Base-by-base conservation (phyloP, 1,139 yeast species). In the Insectozyma bohioensis region DNA sequence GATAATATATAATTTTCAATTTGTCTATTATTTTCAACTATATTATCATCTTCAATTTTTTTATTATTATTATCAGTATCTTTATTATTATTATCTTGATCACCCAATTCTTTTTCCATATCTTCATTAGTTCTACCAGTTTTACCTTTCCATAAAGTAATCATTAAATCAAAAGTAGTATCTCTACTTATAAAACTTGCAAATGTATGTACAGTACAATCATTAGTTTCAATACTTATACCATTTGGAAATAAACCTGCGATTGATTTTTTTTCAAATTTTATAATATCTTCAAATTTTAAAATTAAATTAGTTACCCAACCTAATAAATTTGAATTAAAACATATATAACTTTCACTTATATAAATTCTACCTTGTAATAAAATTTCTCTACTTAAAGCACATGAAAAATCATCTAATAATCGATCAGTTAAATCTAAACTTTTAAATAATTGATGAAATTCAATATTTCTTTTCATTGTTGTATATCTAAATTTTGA, bases 221-320 rank as follows among this genome's bases (percentile, higher is more conserved):
- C 83, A 7, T 63, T 67, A 2, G 95, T 83, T 42, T 80, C 82
- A n/a, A 88, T 67, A 9, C 75, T 67, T 12, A 90, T 85, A 2
- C 95, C 97, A 55, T 90, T 90, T 11, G 97, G 96, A 52, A 92
- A 87, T 20, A 92, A 64, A 0, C 95, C 95, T 1, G 88, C 96
- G 0, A 96, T 87, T 26, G 79, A 72, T 42, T 79, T 80, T 58
- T 86, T 85, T 47, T 88, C 96, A 46, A 92, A 72, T 16, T 75
- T 69, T 4, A 76, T 67, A 26, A 92, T 78, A 37, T 88, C 95
- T 30, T 72, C 75, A 48, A 83, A 75, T 2, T 86, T 80, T 19
- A 92, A 74, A 5, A 84, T 75, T 26, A 90, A 58, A 45, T 76
- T 85, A 3, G 97, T 87, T 2, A 87, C 87, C 95, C 96, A 90